Conservation (phyloP, 495 filamentous ascomycete species). For the Penicillium maclennaniae region DNA sequence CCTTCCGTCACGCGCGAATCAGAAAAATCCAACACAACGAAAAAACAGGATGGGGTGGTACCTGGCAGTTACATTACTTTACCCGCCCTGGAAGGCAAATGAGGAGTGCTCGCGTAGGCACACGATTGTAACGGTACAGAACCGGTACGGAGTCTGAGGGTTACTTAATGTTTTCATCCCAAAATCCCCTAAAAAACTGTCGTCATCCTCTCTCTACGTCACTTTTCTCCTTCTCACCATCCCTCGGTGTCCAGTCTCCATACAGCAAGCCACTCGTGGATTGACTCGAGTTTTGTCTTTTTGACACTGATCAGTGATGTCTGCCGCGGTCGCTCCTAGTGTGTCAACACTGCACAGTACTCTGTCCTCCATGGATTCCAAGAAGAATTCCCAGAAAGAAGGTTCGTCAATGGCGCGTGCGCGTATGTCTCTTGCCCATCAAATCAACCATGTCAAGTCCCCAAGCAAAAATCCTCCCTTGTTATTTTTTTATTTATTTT, state of each 20-base stretch:
- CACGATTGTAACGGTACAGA: neutral
- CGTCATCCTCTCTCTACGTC: constrained; percentile 29
- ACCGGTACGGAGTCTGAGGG: neutral
- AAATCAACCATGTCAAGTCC: neutral
- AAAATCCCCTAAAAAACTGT: constrained; percentile 14
- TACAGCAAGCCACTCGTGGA: constrained; percentile 16
- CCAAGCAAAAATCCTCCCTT: neutral
- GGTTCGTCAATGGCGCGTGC: constrained; percentile 13
- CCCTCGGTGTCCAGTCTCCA: constrained; percentile 5
- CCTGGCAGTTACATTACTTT: neutral
- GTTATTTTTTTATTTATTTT: neutral
- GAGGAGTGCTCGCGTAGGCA: neutral
- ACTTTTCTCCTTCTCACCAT: constrained; percentile 22
- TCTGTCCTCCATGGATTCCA: constrained; percentile 49
- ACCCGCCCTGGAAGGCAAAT: neutral
- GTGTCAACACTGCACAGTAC: constrained; percentile 34
- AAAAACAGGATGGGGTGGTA: neutral
- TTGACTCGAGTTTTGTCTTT: constrained; percentile 5
- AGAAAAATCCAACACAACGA: neutral
- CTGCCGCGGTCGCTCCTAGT: constrained; percentile 45
- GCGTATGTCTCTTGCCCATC: neutral
- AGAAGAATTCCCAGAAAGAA: constrained; percentile 43
- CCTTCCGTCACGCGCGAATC: neutral
- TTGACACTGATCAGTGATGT: constrained; percentile 28
- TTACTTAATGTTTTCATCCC: constrained; percentile 20